A percentile compares a stretch with the other conserved stretches of the same genome.
These are phyloP conservation scores for Yamadazyma sp. DNA, from an alignment of 805 yeast genomes.

Conservation along the genomic window DNA sequence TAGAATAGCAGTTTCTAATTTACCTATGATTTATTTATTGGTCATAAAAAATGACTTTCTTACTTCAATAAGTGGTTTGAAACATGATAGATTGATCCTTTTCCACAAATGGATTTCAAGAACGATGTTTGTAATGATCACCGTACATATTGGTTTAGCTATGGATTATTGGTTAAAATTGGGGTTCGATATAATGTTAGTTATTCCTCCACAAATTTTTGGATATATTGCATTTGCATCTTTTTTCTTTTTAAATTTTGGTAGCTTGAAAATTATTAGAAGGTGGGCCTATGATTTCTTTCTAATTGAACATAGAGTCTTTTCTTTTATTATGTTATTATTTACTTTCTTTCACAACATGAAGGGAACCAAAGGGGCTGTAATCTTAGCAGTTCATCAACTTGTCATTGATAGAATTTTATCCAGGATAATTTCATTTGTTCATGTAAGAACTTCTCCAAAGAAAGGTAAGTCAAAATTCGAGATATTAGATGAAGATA, in stretches of 20 bases:
- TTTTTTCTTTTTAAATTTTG: conserved; percentile 35
- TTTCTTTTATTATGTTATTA: conserved; percentile 41
- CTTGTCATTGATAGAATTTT: conserved; percentile 41
- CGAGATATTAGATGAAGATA: conserved; percentile 39
- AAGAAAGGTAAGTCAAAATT: conserved; percentile 36
- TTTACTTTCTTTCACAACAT: conserved; percentile 40
- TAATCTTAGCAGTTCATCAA: conserved; percentile 40
- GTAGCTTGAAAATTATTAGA: conserved; percentile 33
- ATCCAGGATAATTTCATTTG: conserved; percentile 22
- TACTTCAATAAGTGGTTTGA: conserved; percentile 38
- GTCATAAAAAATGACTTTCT: conserved; percentile 40
- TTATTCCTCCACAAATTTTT: conserved; percentile 49
- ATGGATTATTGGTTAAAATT: conserved; percentile 40
- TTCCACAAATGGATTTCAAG: conserved; percentile 47
- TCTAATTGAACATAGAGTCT: conserved; percentile 40
- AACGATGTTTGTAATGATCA: conserved; percentile 31
- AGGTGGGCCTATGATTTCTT: conserved; percentile 42
- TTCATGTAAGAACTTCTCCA: conserved; percentile 36
- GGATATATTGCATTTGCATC: conserved; percentile 44
- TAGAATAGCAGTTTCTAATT: conserved; percentile 35
- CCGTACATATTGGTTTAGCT: conserved; percentile 33
- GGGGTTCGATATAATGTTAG: conserved; percentile 35
- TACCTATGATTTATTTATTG: conserved; percentile 35
- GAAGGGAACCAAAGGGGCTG: conserved; percentile 28
- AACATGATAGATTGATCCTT: conserved; percentile 35